phyloP scores from a whole-genome alignment of 148 eudicot genomes.

The Limonium bicolor region DNA sequence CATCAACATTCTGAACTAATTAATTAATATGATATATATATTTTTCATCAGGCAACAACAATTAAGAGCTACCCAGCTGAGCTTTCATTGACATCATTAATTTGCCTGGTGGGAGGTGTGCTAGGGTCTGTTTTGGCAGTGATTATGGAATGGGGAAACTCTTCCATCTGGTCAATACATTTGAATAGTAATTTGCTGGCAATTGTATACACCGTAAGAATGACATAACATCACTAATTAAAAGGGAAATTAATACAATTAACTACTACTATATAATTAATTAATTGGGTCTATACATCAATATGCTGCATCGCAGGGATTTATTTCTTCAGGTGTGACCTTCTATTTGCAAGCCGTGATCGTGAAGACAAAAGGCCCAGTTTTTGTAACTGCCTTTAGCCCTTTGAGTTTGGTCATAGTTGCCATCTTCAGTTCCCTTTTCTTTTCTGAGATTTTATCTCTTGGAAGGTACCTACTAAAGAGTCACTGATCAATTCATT shows the following conservation, averaged over 20 bases:
- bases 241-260: neutral
- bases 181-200: slow-evolving; percentile 45
- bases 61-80: slow-evolving; percentile 68
- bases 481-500: too few species aligned
- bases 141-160: slow-evolving; percentile 30
- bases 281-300: too few species aligned
- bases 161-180: slow-evolving; percentile 43
- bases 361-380: slow-evolving; percentile 67
- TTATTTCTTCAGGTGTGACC: slow-evolving; percentile 47
- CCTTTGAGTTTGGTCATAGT: slow-evolving; percentile 76
- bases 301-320: slow-evolving; percentile 29
- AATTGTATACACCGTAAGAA: slow-evolving; percentile 55
- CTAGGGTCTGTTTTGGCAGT: slow-evolving; percentile 43
- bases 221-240: too few species aligned
- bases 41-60: slow-evolving; percentile 33
- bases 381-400: slow-evolving; percentile 64
- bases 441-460: slow-evolving; percentile 41
- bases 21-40: neutral
- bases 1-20: neutral
- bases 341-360: slow-evolving; percentile 48
- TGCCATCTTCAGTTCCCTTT: slow-evolving; percentile 44
- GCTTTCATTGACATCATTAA: slow-evolving; percentile 60
- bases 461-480: slow-evolving; percentile 85
- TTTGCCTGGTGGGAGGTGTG: slow-evolving; percentile 46
- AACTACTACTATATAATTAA: too few species aligned